Evolutionary conservation across 768 basidiomycete genomes (phyloP).

Genomic region (Psilocybe tampanensis): DNA sequence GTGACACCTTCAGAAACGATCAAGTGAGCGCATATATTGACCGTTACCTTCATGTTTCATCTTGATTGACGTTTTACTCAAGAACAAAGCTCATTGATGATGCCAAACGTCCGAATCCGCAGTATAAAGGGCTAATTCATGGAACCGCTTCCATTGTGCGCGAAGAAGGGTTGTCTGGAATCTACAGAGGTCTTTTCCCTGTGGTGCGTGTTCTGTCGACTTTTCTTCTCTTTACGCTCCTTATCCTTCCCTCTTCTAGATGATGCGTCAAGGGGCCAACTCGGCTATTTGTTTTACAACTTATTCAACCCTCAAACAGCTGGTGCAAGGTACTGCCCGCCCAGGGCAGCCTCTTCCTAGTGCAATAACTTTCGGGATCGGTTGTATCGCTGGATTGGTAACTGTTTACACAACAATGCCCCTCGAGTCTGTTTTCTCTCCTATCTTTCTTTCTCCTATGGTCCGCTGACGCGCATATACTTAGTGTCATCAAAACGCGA

Average conservation of each 20-base stretch:
- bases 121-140: slow-evolving; percentile 85
- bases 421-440: slow-evolving; percentile 57
- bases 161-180: slow-evolving; percentile 82
- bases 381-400: slow-evolving; percentile 90
- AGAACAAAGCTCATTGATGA: slow-evolving; percentile 99
- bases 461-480: slow-evolving; percentile 34
- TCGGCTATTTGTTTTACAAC: slow-evolving; percentile 96
- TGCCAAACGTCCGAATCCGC: slow-evolving; percentile 80
- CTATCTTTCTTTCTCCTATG: not conserved
- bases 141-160: slow-evolving; percentile 80
- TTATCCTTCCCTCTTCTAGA: slow-evolving; percentile 46
- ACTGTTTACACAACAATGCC: slow-evolving; percentile 94
- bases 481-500: slow-evolving; percentile 93
- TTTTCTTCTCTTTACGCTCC: not conserved
- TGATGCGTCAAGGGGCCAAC: slow-evolving; percentile 98
- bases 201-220: slow-evolving; percentile 65
- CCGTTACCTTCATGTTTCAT: not conserved
- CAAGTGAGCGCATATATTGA: slow-evolving; percentile 70
- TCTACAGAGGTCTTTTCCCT: slow-evolving; percentile 92
- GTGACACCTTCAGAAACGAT: slow-evolving; percentile 98
- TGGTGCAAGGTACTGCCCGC: slow-evolving; percentile 81
- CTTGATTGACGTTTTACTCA: not conserved
- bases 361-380: slow-evolving; percentile 92
- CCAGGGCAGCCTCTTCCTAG: slow-evolving; percentile 85
- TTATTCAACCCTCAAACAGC: slow-evolving; percentile 91